Evolutionary conservation across 371 early-diverging fungal genomes (phyloP).

Genomic region (Rhizomucor pusillus): DNA sequence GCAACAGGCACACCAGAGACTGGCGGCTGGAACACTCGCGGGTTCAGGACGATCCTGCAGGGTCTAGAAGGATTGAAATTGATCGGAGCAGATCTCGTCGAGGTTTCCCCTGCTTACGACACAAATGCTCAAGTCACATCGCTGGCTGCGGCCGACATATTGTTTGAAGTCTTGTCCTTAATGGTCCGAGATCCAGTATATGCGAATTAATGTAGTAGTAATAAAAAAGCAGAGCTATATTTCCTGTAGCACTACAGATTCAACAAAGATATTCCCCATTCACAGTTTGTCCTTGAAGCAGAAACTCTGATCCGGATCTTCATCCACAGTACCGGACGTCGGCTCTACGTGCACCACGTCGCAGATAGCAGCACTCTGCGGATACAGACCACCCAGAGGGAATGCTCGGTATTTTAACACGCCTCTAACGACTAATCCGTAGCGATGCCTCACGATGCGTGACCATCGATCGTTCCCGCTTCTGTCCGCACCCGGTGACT

Average conservation of each 20-base stretch:
- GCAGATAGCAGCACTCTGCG: conserved; percentile 40
- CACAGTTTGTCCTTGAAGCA: conserved; percentile 21
- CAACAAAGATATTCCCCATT: no score
- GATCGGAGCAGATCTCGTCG: conserved; percentile 34
- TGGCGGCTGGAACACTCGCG: conserved; percentile 14
- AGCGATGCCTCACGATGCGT: conserved; percentile 57
- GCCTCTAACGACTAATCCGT: conserved; percentile 64
- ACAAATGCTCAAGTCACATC: conserved; percentile 30
- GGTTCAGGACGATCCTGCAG: conserved; percentile 17
- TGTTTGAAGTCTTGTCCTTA: conserved; percentile 19
- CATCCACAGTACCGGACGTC: conserved; percentile 27
- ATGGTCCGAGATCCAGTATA: conserved; percentile 13
- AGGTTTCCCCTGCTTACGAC: conserved; percentile 37
- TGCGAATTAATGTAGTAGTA: no score
- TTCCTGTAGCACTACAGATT: no score
- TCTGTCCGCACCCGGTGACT: conserved; percentile 59
- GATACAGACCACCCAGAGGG: conserved; percentile 22
- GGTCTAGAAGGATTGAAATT: conserved; percentile 25
- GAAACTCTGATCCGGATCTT: conserved; percentile 34
- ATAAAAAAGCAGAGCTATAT: no score
- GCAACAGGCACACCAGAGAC: conserved; percentile 28
- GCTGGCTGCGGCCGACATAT: conserved; percentile 22
- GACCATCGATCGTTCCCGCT: conserved; percentile 54
- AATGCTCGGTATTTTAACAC: conserved; percentile 55
- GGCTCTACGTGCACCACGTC: conserved; percentile 44